Evolutionary conservation across 164 flowering plant species (phyloP).

Genomic region (Magnolia sinica): DNA sequence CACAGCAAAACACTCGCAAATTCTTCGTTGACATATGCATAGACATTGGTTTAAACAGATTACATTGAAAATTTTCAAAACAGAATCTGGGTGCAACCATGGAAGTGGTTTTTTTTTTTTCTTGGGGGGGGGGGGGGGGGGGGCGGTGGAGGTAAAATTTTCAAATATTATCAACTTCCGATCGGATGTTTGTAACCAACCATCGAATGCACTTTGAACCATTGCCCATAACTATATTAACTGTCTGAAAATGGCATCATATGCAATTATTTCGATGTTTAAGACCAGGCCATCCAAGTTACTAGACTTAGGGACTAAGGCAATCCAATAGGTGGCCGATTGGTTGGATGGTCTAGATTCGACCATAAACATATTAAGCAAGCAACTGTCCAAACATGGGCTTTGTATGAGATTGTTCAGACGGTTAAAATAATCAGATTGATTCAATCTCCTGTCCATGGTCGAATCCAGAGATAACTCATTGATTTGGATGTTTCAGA

Average conservation of each 20-base stretch:
- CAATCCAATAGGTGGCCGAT: not conserved
- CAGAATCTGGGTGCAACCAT: not conserved
- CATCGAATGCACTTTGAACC: not conserved
- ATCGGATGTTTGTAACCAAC: not conserved
- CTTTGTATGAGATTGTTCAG: not conserved
- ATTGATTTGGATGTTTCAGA: not conserved
- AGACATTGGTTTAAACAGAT: not conserved
- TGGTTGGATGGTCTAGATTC: not conserved
- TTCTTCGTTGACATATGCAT: not conserved
- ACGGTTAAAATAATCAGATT: not conserved
- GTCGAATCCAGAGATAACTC: not conserved
- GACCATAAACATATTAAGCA: not conserved
- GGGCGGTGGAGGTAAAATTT: no score
- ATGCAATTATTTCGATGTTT: not conserved
- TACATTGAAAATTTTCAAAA: no score
- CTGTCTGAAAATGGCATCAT: not conserved
- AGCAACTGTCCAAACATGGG: not conserved
- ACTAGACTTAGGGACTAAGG: not conserved
- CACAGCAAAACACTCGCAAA: not conserved
- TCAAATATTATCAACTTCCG: no score
- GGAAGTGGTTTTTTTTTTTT: no score
- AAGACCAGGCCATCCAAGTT: not conserved
- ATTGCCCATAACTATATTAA: not conserved
- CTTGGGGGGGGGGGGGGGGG: no score
- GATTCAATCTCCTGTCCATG: not conserved